Percentiles rank a stretch among this genome's conserved stretches.
Conservation (phyloP, 768 basidiomycete species). For the Tylopilus vinaceipallidus region DNA sequence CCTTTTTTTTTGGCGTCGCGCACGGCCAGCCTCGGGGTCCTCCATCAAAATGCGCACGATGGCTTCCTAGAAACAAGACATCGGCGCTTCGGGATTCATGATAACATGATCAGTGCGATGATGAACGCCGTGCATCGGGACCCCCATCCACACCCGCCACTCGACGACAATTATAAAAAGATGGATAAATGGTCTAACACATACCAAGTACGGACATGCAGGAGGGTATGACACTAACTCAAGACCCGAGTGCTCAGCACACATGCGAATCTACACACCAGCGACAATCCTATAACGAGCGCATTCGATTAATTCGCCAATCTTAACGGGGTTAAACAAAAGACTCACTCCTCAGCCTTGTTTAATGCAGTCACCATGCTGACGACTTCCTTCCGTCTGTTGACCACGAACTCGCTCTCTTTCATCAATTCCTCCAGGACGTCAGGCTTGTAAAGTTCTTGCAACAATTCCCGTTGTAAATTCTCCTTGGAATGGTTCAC, state of each 20-base stretch:
- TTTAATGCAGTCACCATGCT: conserved; percentile 92
- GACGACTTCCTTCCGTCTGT: conserved; percentile 89
- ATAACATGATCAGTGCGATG: not conserved
- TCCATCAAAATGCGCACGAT: too few relatives aligned
- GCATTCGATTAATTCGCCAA: conserved; percentile 10
- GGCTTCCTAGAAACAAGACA: too few relatives aligned
- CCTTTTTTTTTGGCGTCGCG: too few relatives aligned
- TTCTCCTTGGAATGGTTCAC: conserved; percentile 94
- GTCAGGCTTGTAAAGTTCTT: conserved; percentile 96
- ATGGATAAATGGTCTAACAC: conserved; percentile 19
- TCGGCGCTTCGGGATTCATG: too few relatives aligned
- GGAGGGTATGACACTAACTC: conserved; percentile 32
- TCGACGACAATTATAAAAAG: not conserved
- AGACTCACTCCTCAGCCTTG: conserved; percentile 96
- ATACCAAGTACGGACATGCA: conserved; percentile 21
- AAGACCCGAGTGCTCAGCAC: conserved; percentile 5
- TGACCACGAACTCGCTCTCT: conserved; percentile 88
- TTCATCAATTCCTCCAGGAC: conserved; percentile 93
- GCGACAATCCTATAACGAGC: conserved; percentile 52
- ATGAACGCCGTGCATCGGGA: not conserved
- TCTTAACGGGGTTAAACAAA: not conserved
- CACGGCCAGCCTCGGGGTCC: too few relatives aligned
- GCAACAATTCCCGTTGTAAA: conserved; percentile 88
- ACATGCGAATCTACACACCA: conserved; percentile 44
- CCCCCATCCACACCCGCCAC: not conserved